These are phyloP conservation scores for Choanephora cucurbitarum DNA, from an alignment of 371 early-diverging fungal species.

Conservation along the genomic window DNA sequence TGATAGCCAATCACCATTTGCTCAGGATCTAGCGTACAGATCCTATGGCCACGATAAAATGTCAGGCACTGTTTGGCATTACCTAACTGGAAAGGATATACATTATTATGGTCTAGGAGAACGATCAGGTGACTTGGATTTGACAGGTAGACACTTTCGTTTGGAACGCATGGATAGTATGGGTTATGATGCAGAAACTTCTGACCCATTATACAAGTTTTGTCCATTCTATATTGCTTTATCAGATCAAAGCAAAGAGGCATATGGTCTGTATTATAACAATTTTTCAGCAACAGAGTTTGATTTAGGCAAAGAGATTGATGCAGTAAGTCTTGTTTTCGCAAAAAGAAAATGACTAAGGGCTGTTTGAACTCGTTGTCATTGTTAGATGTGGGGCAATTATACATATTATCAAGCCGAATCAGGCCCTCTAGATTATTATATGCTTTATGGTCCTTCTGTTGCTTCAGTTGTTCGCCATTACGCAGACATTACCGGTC, in stretches of 20 bases:
- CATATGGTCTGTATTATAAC: slow-evolving; percentile 62
- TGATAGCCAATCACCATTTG: slow-evolving; percentile 34
- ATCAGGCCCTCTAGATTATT: slow-evolving; percentile 52
- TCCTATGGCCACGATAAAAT: slow-evolving; percentile 45
- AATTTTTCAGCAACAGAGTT: slow-evolving; percentile 41
- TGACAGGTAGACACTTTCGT: slow-evolving; percentile 52
- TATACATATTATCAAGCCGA: slow-evolving; percentile 45
- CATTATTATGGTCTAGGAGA: slow-evolving; percentile 59
- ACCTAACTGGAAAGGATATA: slow-evolving; percentile 31
- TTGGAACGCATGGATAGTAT: slow-evolving; percentile 56
- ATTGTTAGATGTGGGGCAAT: slow-evolving; percentile 55
- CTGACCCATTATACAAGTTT: slow-evolving; percentile 67
- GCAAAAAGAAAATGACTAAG: background rate
- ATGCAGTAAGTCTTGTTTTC: slow-evolving; percentile 35
- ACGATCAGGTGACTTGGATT: slow-evolving; percentile 46
- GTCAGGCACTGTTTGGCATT: slow-evolving; percentile 36
- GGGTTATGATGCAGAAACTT: slow-evolving; percentile 57
- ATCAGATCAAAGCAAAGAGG: slow-evolving; percentile 30
- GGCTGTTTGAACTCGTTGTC: background rate
- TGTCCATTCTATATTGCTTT: slow-evolving; percentile 55
- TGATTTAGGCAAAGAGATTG: slow-evolving; percentile 54
- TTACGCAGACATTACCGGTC: slow-evolving; percentile 45
- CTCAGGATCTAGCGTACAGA: slow-evolving; percentile 55
- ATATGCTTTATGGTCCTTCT: slow-evolving; percentile 56
- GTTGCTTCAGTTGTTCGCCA: slow-evolving; percentile 40